phyloP scores from a whole-genome alignment of 176 grass and related monocot genomes.

The Hordeum vulgare region MorexV3_pseudomolecules_assembly NC_058519.1:1922373-1922872 shows the following conservation, averaged over 20 bases:
- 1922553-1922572: slow-evolving; percentile 47
- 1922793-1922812: slow-evolving; percentile 52
- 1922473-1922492: too few species aligned
- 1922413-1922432: too few species aligned
- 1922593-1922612: slow-evolving; percentile 43
- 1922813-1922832: slow-evolving; percentile 37
- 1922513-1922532: slow-evolving; percentile 66
- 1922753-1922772: slow-evolving; percentile 71
- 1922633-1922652: slow-evolving; percentile 77
- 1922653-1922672: slow-evolving; percentile 71
- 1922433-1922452: too few species aligned
- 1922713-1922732: slow-evolving; percentile 56
- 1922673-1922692: slow-evolving; percentile 77
- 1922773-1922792: slow-evolving; percentile 58
- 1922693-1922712: slow-evolving; percentile 49
- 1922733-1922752: slow-evolving; percentile 73
- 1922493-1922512: too few species aligned
- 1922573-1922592: slow-evolving; percentile 53
- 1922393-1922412: too few species aligned
- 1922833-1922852: slow-evolving; percentile 54
- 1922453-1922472: too few species aligned
- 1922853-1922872: slow-evolving; percentile 65
- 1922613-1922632: slow-evolving; percentile 74
- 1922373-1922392: too few species aligned
- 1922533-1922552: slow-evolving; percentile 80